Conservation (phyloP, 2,329 filamentous ascomycete species). For the Exophiala spinifera region DNA sequence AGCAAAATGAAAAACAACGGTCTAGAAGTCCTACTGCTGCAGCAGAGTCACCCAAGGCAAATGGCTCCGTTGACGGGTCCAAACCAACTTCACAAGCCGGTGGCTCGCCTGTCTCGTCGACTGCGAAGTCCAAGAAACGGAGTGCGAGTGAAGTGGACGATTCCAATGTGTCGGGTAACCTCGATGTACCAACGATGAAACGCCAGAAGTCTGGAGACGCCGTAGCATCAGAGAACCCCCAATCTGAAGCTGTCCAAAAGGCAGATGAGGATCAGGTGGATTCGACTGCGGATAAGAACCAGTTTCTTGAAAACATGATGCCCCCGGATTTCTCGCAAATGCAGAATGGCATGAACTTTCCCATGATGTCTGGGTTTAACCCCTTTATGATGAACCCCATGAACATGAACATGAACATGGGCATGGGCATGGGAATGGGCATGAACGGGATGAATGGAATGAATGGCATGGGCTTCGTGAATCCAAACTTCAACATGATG, state of each 20-base stretch:
- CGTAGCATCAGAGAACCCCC: constrained; percentile 38
- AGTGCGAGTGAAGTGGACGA: constrained; percentile 64
- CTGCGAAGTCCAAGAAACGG: constrained; percentile 66
- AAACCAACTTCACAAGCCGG: constrained; percentile 24
- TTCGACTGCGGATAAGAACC: constrained; percentile 17
- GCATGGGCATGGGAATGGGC: constrained; percentile 40
- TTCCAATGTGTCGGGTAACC: constrained; percentile 57
- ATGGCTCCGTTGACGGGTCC: constrained; percentile 10
- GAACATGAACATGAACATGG: constrained; percentile 40
- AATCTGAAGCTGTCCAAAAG: constrained; percentile 4
- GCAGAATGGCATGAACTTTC: constrained; percentile 28
- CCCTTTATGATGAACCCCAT: constrained; percentile 46
- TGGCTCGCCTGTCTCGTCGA: constrained; percentile 23
- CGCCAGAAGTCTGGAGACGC: constrained; percentile 46
- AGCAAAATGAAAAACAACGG: constrained; percentile 42
- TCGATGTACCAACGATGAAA: constrained; percentile 37
- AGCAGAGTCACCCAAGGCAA: constrained; percentile 21
- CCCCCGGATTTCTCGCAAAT: constrained; percentile 31
- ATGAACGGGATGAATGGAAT: constrained; percentile 36
- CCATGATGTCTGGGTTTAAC: constrained; percentile 27
- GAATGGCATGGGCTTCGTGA: constrained; percentile 37
- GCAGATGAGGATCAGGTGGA: constrained; percentile 4
- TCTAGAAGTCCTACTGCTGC: constrained; percentile 28
- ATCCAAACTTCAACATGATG: constrained; percentile 34
- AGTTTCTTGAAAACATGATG: constrained; percentile 32